Base-by-base conservation (phyloP, 2,329 filamentous ascomycete genomes). In the Cordyceps farinosa region DNA sequence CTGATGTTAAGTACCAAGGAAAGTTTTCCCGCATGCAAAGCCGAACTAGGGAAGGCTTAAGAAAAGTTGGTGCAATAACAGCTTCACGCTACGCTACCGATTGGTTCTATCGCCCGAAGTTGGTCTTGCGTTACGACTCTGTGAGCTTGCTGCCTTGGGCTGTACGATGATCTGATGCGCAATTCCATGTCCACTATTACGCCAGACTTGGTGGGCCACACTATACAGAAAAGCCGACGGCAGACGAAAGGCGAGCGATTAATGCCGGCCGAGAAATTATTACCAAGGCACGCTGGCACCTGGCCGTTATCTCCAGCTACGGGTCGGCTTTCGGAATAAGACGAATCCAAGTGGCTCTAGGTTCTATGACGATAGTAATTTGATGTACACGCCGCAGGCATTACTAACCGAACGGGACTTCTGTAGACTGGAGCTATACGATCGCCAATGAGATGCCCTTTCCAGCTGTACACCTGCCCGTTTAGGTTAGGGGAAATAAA, bases 101-200 rank as follows among this genome's bases (percentile, higher is more conserved):
- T 15, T 40, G 11, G 38, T 13, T 15, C 11, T 40, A 5, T 40
- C 3, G 38, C 2, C 13, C 13, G 38, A 40, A 40, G 38, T 8
- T 38, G 34, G 34, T 3, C 9, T 38, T 38, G 11, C 13, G 9
- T 11, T 40, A 15, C 38, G 13, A 3, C 11, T 5, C 13, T 40
- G 7, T 40, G 3, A 15, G 38, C 38, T 40, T 13, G 38, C 38
- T 40, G 38, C 38, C 38, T 40, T 15, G 13, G 9, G 38, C 38
- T 13, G 13, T 13, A 13, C 38, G 4, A 40, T 11, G 38, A 13
- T 15, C 15, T 40, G 38, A 29, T 36, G 30, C 40, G 53, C 53
- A 44, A 56, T 56, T 34, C 38, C 29, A 34, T 56, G 40, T 22
- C 53, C 53, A 56, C 53, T 22, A 56, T 56, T 22, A 45, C 53